Evolutionary conservation across 768 basidiomycete genomes (phyloP).

Genomic region (Chlorophyllum brunneum): DNA sequence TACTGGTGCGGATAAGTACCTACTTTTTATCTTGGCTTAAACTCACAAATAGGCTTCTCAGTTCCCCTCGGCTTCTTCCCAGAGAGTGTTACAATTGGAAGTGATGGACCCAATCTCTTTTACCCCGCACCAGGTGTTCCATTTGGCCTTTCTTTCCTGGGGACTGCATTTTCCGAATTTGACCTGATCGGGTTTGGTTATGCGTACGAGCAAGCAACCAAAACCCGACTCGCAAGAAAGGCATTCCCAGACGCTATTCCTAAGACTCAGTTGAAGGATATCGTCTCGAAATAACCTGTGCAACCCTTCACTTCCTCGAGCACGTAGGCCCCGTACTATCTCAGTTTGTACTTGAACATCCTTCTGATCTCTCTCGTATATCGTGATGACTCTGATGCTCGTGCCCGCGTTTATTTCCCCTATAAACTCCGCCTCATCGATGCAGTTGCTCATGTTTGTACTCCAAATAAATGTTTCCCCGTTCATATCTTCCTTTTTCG

Average conservation of each 20-base stretch:
- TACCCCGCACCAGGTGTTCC: slow-evolving; percentile 55
- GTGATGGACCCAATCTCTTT: slow-evolving; percentile 38
- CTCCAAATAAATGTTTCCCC: no score
- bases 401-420: no score
- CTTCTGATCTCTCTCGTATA: no score
- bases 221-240: slow-evolving; percentile 42
- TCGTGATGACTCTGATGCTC: no score
- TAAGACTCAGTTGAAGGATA: slow-evolving; percentile 41
- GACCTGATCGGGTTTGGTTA: slow-evolving; percentile 54
- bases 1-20: slow-evolving; percentile 40
- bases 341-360: no score
- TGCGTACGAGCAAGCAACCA: slow-evolving; percentile 64
- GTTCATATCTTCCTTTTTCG: no score
- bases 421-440: no score
- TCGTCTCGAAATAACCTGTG: slow-evolving; percentile 19
- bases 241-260: slow-evolving; percentile 55
- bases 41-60: slow-evolving; percentile 13
- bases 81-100: slow-evolving; percentile 33
- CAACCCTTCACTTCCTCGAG: no score
- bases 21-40: background rate
- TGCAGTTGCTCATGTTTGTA: no score
- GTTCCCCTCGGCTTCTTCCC: slow-evolving; percentile 64
- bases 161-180: slow-evolving; percentile 59
- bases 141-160: slow-evolving; percentile 59
- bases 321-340: no score